Evolutionary conservation across 305 asterid species (phyloP), one percentile per base, ranked within the genome.

Genomic region (Salvia sclarea): DNA sequence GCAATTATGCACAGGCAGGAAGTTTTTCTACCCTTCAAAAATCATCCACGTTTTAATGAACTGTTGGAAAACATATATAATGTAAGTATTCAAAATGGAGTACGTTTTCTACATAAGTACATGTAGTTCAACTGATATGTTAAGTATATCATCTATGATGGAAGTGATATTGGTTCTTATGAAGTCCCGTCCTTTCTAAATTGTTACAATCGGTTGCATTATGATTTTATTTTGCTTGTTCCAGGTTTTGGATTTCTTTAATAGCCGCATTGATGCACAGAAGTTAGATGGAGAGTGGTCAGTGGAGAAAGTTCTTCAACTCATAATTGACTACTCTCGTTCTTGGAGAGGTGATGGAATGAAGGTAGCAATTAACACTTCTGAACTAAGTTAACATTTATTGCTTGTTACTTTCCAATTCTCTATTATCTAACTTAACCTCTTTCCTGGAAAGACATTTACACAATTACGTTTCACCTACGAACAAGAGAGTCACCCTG

Each of bases 1-100:
- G 98, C 98, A 78, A 86, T 94, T 68, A 91, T 94, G 95, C 99
- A 94, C 80, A 79, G 98, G 86, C 98, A 94, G 86, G 99, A 94
- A 78, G 90, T 91, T 48, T 91, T 94, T 83, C 88, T 85, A 75
- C 97, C 99, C 52, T 94, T 94, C 84, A 94, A 88, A 79, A 89
- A 78, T 61, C 98, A 94, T 81, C 99, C 97, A 64, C 97, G 97
- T 55, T 94, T 91, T 76, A 86, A 76, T 72, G 99, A 89, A 85
- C 87, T 91, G 80, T 82, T 94, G 81, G 99, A 94, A 72, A 94
- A 94, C 82, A 85, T 91, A 65, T 91, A 86, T 70, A 84, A 81
- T 13, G 98, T 94, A 84, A 55, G 92, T 73, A 49, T 68, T 66
- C 18, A 17, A 41, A 65, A 37, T 20, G 17, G 18, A 55, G 18